A percentile compares a stretch with the other conserved stretches of the same genome.
These are phyloP conservation scores for Talaromyces atroroseus DNA, from an alignment of 2,329 filamentous ascomycete species.

Conservation along the genomic window DNA sequence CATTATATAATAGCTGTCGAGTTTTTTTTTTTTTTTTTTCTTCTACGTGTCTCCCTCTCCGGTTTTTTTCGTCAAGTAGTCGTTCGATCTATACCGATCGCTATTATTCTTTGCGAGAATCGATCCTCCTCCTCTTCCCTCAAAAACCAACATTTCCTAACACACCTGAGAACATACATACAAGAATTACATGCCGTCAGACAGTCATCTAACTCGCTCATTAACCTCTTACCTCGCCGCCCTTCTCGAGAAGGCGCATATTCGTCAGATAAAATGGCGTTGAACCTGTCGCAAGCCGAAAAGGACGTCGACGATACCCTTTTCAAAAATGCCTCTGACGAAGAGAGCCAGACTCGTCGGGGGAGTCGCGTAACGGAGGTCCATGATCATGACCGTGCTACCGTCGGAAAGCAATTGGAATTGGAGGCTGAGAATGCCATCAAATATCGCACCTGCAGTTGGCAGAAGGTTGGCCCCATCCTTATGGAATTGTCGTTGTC, in stretches of 20 bases:
- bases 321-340: constrained; percentile 19
- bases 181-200: constrained; percentile 30
- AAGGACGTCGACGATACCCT: constrained; percentile 11
- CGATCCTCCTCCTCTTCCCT: neutral
- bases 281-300: constrained; percentile 21
- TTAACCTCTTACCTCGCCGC: constrained; percentile 22
- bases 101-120: neutral
- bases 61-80: neutral
- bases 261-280: constrained; percentile 38
- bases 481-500: constrained; percentile 8
- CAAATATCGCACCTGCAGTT: constrained; percentile 88
- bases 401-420: constrained; percentile 64
- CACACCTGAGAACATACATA: neutral
- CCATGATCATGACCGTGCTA: constrained; percentile 39
- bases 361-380: constrained; percentile 17
- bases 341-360: constrained; percentile 23
- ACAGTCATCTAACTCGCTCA: constrained; percentile 20
- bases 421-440: constrained; percentile 73
- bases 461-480: constrained; percentile 64
- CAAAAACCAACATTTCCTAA: neutral
- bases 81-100: neutral
- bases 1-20: neutral
- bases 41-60: neutral
- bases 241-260: constrained; percentile 29
- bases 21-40: neutral